phyloP scores from a whole-genome alignment of 1,139 yeast species.

The Debaryomyces psychrophilus region DNA sequence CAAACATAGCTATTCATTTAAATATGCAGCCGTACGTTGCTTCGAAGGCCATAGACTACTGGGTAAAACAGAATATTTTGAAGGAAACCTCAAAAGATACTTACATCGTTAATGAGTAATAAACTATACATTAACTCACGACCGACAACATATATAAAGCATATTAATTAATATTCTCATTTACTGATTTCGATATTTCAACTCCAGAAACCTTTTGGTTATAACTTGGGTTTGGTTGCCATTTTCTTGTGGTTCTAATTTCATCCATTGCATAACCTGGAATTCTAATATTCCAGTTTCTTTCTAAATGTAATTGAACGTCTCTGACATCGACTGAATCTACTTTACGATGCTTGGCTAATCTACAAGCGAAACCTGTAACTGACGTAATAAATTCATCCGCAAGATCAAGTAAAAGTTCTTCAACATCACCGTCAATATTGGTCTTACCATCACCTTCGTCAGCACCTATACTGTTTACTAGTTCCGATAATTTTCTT shows the following conservation, averaged over 20 bases:
- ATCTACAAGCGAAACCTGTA: conserved; percentile 87
- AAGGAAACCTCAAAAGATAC: conserved; percentile 34
- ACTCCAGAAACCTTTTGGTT: conserved; percentile 72
- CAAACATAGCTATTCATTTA: conserved; percentile 28
- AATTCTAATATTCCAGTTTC: conserved; percentile 92
- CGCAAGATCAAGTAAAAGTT: conserved; percentile 83
- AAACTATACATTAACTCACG: background rate
- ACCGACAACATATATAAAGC: background rate
- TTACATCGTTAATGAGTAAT: conserved; percentile 23
- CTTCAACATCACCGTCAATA: conserved; percentile 97
- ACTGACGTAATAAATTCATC: conserved; percentile 94
- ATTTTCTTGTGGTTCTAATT: conserved; percentile 78
- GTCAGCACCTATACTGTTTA: conserved; percentile 77
- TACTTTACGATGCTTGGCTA: conserved; percentile 93
- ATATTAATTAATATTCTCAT: conserved; percentile 21
- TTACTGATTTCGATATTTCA: conserved; percentile 42
- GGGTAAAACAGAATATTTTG: conserved; percentile 59
- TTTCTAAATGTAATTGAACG: conserved; percentile 87
- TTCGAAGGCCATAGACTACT: conserved; percentile 48
- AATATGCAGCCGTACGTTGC: conserved; percentile 45
- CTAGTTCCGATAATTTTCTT: conserved; percentile 83
- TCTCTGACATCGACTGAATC: conserved; percentile 87
- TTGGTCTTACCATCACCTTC: conserved; percentile 87
- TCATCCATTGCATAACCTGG: conserved; percentile 96
- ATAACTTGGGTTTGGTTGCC: conserved; percentile 75